Base-by-base conservation (phyloP, 2,329 filamentous ascomycete species). In the Fusarium guadeloupense region DNA sequence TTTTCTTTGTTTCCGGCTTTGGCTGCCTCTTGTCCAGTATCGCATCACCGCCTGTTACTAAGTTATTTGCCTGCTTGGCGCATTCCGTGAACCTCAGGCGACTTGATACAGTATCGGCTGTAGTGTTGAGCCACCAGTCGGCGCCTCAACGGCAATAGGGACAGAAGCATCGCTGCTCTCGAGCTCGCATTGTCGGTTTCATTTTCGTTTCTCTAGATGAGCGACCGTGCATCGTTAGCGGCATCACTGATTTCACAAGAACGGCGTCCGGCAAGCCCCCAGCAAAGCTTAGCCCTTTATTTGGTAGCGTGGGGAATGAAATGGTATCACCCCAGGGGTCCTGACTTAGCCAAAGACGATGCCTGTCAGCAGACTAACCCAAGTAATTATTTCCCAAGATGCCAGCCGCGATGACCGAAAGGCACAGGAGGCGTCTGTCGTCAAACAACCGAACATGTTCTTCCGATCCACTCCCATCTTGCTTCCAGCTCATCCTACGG, bases 241-340 rank as follows among this genome's bases (percentile, higher is more conserved):
- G 43, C 37, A 42, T 57, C 39, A 47, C 26, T 21, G 44, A 42
- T 30, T 55, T 47, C 43, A 34, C 41, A 59, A 17, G 30, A 51
- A 53, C 54, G 46, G 62, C 55, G 54, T 48, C 50, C 52, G 54
- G 49, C 52, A 67, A 51, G 25, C 48, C 50, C 55, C 64, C 40
- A 66, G 54, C 50, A 54, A 66, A 69, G 66, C 59, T 66, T 67
- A 69, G 66, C 61, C n/a, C 52, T 49, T 54, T 20, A 30, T 14
- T 30, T 55, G 61, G 54, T 40, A 65, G 52, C 48, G 54, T 58
- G 62, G 62, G 54, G 51, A 67, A 67, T 56, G n/a, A n/a, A n/a
- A 66, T 56, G 54, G 62, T 66, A 48, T 59, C 55, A 64, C 53
- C 53, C 55, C 28, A 31, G 26, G 41, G 42, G 43, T 51, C 47